Evolutionary conservation across 202 grass and related monocot genomes (phyloP), one percentile per base, ranked within the genome.

Genomic region (Brachypodium distachyon): DNA sequence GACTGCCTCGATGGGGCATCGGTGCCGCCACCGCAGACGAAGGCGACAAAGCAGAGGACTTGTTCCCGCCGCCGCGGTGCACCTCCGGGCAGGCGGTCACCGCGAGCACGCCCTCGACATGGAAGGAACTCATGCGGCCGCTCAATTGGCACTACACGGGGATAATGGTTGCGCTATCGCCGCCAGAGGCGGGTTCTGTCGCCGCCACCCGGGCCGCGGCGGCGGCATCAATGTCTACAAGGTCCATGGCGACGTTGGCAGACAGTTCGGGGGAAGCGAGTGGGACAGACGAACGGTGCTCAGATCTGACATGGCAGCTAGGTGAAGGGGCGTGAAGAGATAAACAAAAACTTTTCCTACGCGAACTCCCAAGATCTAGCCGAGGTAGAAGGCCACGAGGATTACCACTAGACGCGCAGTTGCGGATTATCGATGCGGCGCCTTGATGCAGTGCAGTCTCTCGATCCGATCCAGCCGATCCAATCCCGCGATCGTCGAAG

Each of bases 291-390:
- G 62, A 61, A 73, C 64, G 21, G 72, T 89, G 64, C 81, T 77
- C 77, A 89, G 81, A 81, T 89, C 82, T 61, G 77, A 77, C 87
- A 89, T 89, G 66, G 82, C 72, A 47, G 26, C 39, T n/a, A n/a
- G n/a, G n/a, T n/a, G 54, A 42, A 33, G 19, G 6, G 27, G 43
- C 11, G 38, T n/a, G n/a, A n/a, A n/a, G n/a, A n/a, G n/a, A n/a
- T n/a, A n/a, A n/a, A n/a, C n/a, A n/a, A n/a, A n/a, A n/a, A n/a
- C n/a, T n/a, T n/a, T n/a, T n/a, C n/a, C n/a, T n/a, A n/a, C n/a
- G n/a, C n/a, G n/a, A n/a, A n/a, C n/a, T n/a, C n/a, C n/a, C n/a
- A n/a, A n/a, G n/a, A n/a, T n/a, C n/a, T n/a, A n/a, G n/a, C n/a
- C n/a, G n/a, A n/a, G n/a, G n/a, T n/a, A n/a, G n/a, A n/a, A n/a